Evolutionary conservation across 1,139 yeast species (phyloP).

Genomic region (Hyphopichia wangnamkhiaoensis): DNA sequence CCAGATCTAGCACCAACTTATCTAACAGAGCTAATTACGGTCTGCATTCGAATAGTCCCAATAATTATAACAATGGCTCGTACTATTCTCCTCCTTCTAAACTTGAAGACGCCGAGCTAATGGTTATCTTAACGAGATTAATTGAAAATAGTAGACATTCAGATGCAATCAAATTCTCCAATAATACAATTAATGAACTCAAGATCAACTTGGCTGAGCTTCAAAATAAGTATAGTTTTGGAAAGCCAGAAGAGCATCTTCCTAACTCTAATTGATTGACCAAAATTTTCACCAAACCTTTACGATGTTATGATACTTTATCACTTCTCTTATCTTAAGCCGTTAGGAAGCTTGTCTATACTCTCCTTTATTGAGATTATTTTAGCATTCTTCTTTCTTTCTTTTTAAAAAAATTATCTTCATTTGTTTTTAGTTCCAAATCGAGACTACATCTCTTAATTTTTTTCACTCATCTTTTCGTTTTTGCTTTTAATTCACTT

Average conservation of each 20-base stretch:
- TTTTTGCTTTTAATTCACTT: not conserved
- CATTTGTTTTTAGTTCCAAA: not conserved
- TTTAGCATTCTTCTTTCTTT: not conserved
- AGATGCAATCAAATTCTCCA: slow-evolving; percentile 20
- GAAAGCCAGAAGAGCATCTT: not conserved
- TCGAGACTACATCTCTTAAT: not conserved
- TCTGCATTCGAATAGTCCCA: not conserved
- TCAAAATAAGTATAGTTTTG: slow-evolving; percentile 13
- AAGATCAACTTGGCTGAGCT: slow-evolving; percentile 21
- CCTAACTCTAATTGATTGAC: not conserved
- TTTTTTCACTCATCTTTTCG: not conserved
- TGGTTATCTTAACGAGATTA: slow-evolving; percentile 19
- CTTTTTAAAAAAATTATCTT: not conserved
- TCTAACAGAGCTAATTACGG: not conserved
- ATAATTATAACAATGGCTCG: not conserved
- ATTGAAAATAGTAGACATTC: slow-evolving; percentile 17
- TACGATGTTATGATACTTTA: slow-evolving; percentile 1
- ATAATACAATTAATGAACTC: slow-evolving; percentile 29
- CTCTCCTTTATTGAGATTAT: no score
- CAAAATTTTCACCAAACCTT: not conserved
- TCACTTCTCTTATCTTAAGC: not conserved
- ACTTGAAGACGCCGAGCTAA: slow-evolving; percentile 20
- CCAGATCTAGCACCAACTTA: slow-evolving; percentile 12
- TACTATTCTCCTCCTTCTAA: not conserved
- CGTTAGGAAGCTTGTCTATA: no score